Percentiles rank a stretch among this genome's conserved stretches.
phyloP scores from a whole-genome alignment of 208 protist species.

The Angomonas desouzai region DNA sequence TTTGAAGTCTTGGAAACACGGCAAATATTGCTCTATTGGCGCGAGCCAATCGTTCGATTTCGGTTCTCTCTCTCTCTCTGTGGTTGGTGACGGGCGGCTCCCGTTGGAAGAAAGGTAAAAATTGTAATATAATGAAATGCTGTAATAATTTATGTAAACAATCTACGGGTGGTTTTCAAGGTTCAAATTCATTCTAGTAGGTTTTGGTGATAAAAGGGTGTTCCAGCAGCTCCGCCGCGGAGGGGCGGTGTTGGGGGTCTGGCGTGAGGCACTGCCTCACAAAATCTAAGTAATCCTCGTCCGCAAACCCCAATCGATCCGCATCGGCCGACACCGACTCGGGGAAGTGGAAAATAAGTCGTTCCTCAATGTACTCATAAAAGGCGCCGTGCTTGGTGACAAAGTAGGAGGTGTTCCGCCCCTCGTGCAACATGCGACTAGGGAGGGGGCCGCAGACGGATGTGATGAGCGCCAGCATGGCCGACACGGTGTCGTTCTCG shows the following conservation, averaged over 20 bases:
- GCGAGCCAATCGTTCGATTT: too few species aligned
- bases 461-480: slow-evolving; percentile 55
- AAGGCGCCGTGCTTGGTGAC: slow-evolving; percentile 93
- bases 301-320: slow-evolving; percentile 42
- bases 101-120: too few species aligned
- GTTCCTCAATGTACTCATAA: slow-evolving; percentile 55
- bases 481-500: slow-evolving; percentile 66
- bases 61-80: too few species aligned
- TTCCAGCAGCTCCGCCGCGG: slow-evolving; percentile 46
- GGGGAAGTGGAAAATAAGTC: slow-evolving; percentile 53
- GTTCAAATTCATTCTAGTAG: slow-evolving; percentile 11
- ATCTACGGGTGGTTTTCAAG: background rate
- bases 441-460: slow-evolving; percentile 64
- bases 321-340: slow-evolving; percentile 41
- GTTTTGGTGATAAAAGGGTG: slow-evolving; percentile 58
- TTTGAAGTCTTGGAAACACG: too few species aligned
- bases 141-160: slow-evolving; percentile 1
- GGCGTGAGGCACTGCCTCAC: slow-evolving; percentile 61
- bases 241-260: slow-evolving; percentile 50
- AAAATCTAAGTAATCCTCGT: slow-evolving; percentile 68
- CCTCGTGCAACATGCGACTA: slow-evolving; percentile 84
- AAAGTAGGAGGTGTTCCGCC: slow-evolving; percentile 80
- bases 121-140: too few species aligned
- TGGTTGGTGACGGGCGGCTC: too few species aligned
- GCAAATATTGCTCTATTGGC: too few species aligned